A percentile compares a stretch with the other conserved stretches of the same genome.
These are phyloP conservation scores for Escallonia rubra DNA, from an alignment of 129 eudicot species.

Conservation along the genomic window DNA sequence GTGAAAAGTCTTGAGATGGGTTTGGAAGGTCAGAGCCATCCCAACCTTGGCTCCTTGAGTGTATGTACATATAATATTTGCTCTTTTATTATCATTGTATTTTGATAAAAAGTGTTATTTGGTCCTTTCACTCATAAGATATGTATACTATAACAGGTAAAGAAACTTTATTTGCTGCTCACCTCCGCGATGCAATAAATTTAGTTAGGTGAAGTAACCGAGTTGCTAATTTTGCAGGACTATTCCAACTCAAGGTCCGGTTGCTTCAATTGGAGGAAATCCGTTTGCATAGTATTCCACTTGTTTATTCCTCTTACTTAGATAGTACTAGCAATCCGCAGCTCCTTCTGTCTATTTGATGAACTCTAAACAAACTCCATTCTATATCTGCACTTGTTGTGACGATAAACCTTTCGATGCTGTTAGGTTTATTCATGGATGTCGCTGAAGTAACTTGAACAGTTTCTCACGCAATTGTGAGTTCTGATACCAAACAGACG, in stretches of 20 bases:
- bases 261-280: conserved; percentile 77
- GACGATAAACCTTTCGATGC: no score
- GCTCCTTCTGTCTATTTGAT: no score
- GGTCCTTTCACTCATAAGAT: background rate
- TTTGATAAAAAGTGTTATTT: background rate
- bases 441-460: no score
- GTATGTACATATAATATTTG: background rate
- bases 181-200: background rate
- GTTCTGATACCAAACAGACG: no score
- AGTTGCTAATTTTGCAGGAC: conserved; percentile 46
- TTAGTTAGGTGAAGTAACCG: background rate
- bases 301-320: no score
- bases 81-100: background rate
- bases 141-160: no score
- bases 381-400: no score
- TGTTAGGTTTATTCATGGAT: no score
- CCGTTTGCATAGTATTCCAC: conserved; percentile 58
- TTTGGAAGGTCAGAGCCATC: background rate
- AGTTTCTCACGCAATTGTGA: no score
- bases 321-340: no score
- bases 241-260: conserved; percentile 61
- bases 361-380: no score
- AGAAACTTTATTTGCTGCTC: no score
- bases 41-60: background rate
- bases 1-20: background rate